Percentiles rank a stretch among this genome's conserved stretches.
Evolutionary conservation across 441 rosid genomes (phyloP).

Genomic region (Syzygium syzygioides): DNA sequence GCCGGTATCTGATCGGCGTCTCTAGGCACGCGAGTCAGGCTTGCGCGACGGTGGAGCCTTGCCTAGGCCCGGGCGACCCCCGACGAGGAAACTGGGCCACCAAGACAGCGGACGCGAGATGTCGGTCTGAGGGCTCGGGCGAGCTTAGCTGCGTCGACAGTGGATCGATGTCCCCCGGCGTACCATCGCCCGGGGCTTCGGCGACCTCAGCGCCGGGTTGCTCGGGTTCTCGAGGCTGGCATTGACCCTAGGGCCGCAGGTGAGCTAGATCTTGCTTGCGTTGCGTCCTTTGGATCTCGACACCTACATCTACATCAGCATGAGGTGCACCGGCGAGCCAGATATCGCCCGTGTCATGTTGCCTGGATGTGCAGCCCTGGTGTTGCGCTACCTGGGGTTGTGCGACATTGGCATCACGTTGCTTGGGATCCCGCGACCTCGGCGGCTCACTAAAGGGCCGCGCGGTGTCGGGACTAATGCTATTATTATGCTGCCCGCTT

Average conservation of each 20-base stretch:
- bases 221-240: not conserved
- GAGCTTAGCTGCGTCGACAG: not conserved
- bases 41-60: not conserved
- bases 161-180: not conserved
- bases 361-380: too few species aligned
- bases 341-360: not conserved
- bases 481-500: not conserved
- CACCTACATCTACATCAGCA: not conserved
- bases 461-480: accelerated
- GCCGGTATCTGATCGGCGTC: not conserved
- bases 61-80: not conserved
- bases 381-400: too few species aligned
- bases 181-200: accelerated
- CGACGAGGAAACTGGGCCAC: not conserved
- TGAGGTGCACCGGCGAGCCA: accelerated
- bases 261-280: not conserved
- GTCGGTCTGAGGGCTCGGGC: not conserved
- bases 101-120: not conserved
- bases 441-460: accelerated
- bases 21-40: accelerated
- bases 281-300: not conserved
- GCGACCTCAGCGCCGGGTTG: not conserved
- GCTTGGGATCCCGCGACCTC: too few species aligned
- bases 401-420: too few species aligned
- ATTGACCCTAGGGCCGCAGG: not conserved